A percentile compares a stretch with the other conserved stretches of the same genome.
Conservation (phyloP, 179 eudicot genomes). For the Pouteria campechiana region DNA sequence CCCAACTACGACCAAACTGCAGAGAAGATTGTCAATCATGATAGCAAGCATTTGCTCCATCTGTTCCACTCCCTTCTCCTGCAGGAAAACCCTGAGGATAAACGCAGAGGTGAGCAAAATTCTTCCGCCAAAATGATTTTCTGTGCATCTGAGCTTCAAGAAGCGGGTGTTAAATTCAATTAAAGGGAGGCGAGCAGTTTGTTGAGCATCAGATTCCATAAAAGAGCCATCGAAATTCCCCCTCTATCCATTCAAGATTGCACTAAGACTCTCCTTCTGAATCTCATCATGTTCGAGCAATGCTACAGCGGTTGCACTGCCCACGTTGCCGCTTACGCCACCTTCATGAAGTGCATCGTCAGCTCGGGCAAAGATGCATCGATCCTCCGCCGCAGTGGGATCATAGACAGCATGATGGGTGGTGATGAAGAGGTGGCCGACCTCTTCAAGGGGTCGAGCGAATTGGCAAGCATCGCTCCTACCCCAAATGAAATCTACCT, state of each 20-base stretch:
- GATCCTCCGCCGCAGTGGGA: no score
- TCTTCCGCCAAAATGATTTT: not conserved
- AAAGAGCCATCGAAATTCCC: conserved; percentile 34
- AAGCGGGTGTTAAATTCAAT: conserved; percentile 21
- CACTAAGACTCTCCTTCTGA: conserved; percentile 31
- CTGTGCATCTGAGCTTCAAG: conserved; percentile 14
- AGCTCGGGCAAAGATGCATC: no score
- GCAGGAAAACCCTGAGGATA: conserved; percentile 16
- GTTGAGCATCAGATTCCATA: conserved; percentile 21
- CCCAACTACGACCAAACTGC: conserved; percentile 13
- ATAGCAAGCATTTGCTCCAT: conserved; percentile 44
- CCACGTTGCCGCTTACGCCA: conserved; percentile 38
- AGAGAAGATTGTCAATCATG: conserved; percentile 20
- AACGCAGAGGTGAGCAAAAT: not conserved
- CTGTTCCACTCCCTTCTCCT: conserved; percentile 32
- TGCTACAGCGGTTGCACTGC: conserved; percentile 17
- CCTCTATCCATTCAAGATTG: conserved; percentile 24
- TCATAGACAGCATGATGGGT: no score
- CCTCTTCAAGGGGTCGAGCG: no score
- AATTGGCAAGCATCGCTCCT: no score
- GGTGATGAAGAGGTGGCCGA: no score
- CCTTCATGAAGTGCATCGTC: conserved; percentile 21
- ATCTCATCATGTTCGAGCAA: conserved; percentile 45
- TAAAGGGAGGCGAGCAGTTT: conserved; percentile 13
- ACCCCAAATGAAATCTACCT: no score